These are phyloP conservation scores for Solanum chmielewskii DNA, from an alignment of 257 asterid species.

Conservation along the genomic window DNA sequence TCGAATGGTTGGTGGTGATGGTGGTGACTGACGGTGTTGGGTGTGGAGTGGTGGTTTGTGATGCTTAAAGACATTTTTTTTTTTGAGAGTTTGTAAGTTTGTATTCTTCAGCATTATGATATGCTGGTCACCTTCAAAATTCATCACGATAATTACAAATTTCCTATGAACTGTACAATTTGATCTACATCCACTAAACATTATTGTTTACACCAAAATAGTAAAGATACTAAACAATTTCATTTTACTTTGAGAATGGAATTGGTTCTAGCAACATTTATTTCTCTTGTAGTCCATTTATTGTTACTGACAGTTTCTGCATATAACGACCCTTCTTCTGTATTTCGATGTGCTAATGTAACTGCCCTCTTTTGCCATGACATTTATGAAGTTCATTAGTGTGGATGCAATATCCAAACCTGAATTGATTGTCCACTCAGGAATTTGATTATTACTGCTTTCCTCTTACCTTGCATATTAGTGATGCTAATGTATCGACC, in stretches of 20 bases:
- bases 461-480: not conserved
- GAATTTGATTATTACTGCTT: not conserved
- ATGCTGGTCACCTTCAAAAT: not conserved
- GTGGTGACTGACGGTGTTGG: not conserved
- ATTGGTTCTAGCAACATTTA: not conserved
- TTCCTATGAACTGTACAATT: not conserved
- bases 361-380: not conserved
- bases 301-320: not conserved
- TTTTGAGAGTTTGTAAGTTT: not conserved
- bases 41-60: not conserved
- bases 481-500: not conserved
- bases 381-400: not conserved
- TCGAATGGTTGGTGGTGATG: not conserved
- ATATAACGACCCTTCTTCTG: not conserved
- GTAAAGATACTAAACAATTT: not conserved
- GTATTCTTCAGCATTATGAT: not conserved
- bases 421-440: not conserved
- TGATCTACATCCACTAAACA: not conserved
- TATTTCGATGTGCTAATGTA: not conserved
- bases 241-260: not conserved
- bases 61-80: not conserved
- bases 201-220: not conserved
- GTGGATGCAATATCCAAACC: not conserved
- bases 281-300: not conserved
- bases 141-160: not conserved